phyloP scores from a whole-genome alignment of 768 basidiomycete genomes.

The Dioszegia aurantiaca region DNA sequence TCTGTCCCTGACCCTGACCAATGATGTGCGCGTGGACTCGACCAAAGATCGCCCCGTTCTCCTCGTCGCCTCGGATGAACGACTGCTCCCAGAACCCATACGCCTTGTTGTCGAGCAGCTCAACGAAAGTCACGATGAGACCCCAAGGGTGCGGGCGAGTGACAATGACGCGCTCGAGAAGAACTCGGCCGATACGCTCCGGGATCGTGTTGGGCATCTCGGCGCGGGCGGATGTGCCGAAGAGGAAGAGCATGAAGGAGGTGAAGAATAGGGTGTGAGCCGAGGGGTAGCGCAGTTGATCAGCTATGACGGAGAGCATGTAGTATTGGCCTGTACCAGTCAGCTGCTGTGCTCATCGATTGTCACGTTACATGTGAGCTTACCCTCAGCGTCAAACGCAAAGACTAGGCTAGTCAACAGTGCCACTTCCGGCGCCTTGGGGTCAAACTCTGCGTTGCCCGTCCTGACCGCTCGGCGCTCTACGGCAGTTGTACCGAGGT shows the following conservation, averaged over 20 bases:
- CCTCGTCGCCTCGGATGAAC: slow-evolving; percentile 45
- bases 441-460: slow-evolving; percentile 74
- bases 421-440: slow-evolving; percentile 78
- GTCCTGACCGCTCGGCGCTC: slow-evolving; percentile 82
- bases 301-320: slow-evolving; percentile 83
- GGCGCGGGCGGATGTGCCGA: slow-evolving; percentile 53
- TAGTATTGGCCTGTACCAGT: slow-evolving; percentile 81
- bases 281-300: slow-evolving; percentile 95
- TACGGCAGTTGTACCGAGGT: slow-evolving; percentile 88
- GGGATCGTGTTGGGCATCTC: slow-evolving; percentile 59
- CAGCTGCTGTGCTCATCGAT: slow-evolving; percentile 15
- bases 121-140: slow-evolving; percentile 86
- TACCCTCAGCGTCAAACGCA: slow-evolving; percentile 88
- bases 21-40: slow-evolving; percentile 8
- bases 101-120: slow-evolving; percentile 71
- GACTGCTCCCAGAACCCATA: slow-evolving; percentile 52
- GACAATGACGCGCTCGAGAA: slow-evolving; percentile 89
- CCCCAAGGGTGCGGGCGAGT: slow-evolving; percentile 97
- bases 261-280: slow-evolving; percentile 99
- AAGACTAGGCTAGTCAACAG: slow-evolving; percentile 76
- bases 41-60: slow-evolving; percentile 19
- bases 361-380: slow-evolving; percentile 37
- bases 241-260: slow-evolving; percentile 81
- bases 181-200: slow-evolving; percentile 59
- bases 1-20: slow-evolving; percentile 9